Evolutionary conservation across 495 filamentous ascomycete genomes (phyloP).

Genomic region (Penicillium fimorum): DNA sequence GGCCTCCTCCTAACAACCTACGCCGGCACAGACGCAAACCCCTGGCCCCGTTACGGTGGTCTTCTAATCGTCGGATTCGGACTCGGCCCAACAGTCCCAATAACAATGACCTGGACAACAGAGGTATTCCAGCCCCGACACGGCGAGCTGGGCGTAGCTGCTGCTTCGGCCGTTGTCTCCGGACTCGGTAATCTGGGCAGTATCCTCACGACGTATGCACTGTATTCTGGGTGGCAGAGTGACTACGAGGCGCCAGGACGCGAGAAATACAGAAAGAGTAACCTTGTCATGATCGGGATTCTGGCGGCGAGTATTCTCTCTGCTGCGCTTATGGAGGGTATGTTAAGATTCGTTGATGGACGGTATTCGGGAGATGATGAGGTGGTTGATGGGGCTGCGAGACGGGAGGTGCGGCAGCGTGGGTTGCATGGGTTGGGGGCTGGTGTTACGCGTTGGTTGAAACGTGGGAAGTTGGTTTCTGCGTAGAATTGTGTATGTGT

Average conservation of each 20-base stretch:
- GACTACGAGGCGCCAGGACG: constrained; percentile 63
- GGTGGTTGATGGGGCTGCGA: constrained; percentile 67
- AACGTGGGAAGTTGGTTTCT: constrained; percentile 7
- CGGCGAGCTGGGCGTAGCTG: constrained; percentile 89
- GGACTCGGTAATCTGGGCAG: constrained; percentile 82
- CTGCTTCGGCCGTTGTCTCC: constrained; percentile 79
- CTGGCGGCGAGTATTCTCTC: constrained; percentile 72
- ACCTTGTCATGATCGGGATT: constrained; percentile 85
- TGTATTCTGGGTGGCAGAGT: constrained; percentile 80
- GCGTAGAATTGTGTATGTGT: background rate
- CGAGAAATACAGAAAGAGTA: constrained; percentile 77
- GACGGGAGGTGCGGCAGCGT: constrained; percentile 64
- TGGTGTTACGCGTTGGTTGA: constrained; percentile 18
- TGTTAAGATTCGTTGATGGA: constrained; percentile 62
- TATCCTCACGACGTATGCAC: constrained; percentile 83
- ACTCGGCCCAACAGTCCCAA: constrained; percentile 85
- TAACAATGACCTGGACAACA: constrained; percentile 89
- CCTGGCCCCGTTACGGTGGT: constrained; percentile 84
- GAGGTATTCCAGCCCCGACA: constrained; percentile 89
- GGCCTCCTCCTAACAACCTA: constrained; percentile 80
- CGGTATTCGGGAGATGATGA: constrained; percentile 45
- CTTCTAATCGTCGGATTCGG: constrained; percentile 90
- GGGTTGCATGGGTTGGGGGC: constrained; percentile 59
- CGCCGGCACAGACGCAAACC: constrained; percentile 58
- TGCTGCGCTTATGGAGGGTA: constrained; percentile 62